phyloP scores from a whole-genome alignment of 2,329 filamentous ascomycete species.

The Aspergillus fumigatiaffinis region DNA sequence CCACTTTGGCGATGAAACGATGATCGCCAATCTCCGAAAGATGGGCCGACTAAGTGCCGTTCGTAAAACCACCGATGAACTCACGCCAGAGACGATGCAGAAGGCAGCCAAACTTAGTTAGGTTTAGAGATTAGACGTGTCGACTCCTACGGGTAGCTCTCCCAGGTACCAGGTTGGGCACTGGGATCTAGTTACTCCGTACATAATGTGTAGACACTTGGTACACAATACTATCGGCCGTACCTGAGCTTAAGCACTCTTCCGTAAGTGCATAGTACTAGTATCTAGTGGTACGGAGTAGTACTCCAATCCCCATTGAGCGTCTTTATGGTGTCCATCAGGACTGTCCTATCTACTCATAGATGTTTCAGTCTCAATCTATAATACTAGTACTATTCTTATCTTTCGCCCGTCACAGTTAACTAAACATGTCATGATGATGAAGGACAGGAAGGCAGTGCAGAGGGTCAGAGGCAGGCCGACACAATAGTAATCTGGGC shows the following conservation, averaged over 20 bases:
- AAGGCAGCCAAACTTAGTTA: constrained; percentile 48
- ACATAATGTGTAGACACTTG: neutral
- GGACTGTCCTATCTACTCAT: neutral
- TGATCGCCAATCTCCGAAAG: constrained; percentile 55
- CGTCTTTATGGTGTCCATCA: neutral
- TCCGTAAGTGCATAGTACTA: neutral
- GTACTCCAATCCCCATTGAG: neutral
- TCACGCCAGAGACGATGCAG: constrained; percentile 50
- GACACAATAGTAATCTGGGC: neutral
- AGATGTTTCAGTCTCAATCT: neutral
- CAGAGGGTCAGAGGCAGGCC: neutral
- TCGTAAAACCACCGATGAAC: constrained; percentile 49
- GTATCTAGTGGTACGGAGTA: neutral
- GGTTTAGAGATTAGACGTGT: constrained; percentile 6
- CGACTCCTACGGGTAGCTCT: neutral
- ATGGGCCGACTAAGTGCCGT: constrained; percentile 55
- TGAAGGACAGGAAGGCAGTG: neutral
- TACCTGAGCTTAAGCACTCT: neutral
- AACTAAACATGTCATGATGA: neutral
- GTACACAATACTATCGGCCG: neutral
- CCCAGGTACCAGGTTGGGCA: neutral
- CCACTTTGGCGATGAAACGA: constrained; percentile 63
- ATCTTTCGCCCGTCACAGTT: neutral
- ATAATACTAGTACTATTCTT: neutral
- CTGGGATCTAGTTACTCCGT: neutral